Evolutionary conservation across 2,329 filamentous ascomycete species (phyloP), one percentile per base, ranked within the genome.

Genomic region (Aspergillus sclerotialis): DNA sequence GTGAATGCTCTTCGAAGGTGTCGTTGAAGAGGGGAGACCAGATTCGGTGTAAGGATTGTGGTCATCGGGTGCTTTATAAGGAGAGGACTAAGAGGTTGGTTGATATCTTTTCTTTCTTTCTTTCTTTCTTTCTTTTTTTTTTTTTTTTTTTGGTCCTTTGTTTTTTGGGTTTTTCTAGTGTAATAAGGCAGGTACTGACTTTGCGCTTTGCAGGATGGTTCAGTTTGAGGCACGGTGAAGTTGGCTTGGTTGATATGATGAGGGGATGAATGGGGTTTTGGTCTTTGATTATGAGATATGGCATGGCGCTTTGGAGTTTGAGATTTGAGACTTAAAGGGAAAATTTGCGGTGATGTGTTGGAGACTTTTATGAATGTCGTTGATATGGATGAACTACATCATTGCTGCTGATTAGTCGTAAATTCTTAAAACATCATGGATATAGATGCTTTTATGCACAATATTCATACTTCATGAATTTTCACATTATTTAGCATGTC

Each of bases 51-150:
- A 84, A 85, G 63, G 84, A 89, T 66, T 98, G 92, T 63, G 92
- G 92, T 6, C 92, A 94, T 55, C 81, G 92, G 46, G 88, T 98
- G 42, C 68, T 98, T 48, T 96, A 96, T 68, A 98, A 98, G 77
- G 86, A 95, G 76, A 71, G 92, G 58, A 98, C 92, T 28, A 95
- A 94, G 74, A 79, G 92, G 92, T 95, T 61, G 65, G 82, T 68
- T n/a, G n/a, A n/a, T n/a, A n/a, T n/a, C n/a, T n/a, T n/a, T n/a
- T n/a, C n/a, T n/a, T n/a, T n/a, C n/a, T n/a, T n/a, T n/a, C n/a
- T n/a, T n/a, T n/a, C n/a, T n/a, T n/a, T n/a, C 39, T 33, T 28
- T 30, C 30, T 4, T 28, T 46, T 40, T 34, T 28, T n/a, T 33
- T 17, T 34, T 29, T 5, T 32, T n/a, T 32, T 30, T 40, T 31